These are phyloP conservation scores for Macroventuria anomochaeta DNA, from an alignment of 2,329 filamentous ascomycete species.

Conservation along the genomic window DNA sequence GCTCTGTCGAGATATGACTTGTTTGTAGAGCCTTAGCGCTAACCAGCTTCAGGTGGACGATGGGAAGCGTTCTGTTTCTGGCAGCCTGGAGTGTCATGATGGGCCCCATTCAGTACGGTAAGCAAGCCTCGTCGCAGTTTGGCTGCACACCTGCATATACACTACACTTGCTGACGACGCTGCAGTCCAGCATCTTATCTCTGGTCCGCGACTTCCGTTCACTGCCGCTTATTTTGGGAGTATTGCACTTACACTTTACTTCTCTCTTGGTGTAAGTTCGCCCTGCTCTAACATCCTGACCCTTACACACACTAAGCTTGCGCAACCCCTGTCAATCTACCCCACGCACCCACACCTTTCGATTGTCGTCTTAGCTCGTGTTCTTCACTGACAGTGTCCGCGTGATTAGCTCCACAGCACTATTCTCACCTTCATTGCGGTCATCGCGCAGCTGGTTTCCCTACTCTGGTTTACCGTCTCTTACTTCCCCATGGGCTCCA, in stretches of 20 bases:
- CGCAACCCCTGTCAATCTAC: constrained; percentile 30
- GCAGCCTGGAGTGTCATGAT: constrained; percentile 93
- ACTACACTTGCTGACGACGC: constrained; percentile 24
- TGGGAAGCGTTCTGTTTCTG: constrained; percentile 89
- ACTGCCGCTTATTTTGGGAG: constrained; percentile 95
- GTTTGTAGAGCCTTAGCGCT: constrained; percentile 40
- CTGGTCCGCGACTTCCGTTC: constrained; percentile 84
- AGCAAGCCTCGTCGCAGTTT: constrained; percentile 37
- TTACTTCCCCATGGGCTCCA: constrained; percentile 97
- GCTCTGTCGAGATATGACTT: constrained; percentile 38
- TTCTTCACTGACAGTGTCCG: constrained; percentile 46
- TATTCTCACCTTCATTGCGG: constrained; percentile 82
- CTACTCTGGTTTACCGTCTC: constrained; percentile 93
- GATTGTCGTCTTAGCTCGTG: constrained; percentile 29
- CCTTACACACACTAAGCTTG: constrained; percentile 29
- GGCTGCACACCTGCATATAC: constrained; percentile 16
- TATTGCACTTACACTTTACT: constrained; percentile 87
- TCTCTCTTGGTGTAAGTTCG: constrained; percentile 83
- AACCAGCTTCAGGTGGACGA: constrained; percentile 77
- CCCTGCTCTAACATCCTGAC: constrained; percentile 19
- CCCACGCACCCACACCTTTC: constrained; percentile 39
- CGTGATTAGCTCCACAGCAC: constrained; percentile 71
- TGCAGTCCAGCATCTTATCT: constrained; percentile 77
- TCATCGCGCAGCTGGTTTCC: constrained; percentile 81
- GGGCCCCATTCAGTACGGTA: constrained; percentile 80